Conservation (phyloP, 768 basidiomycete genomes). For the Pisolithus tinctorius region DNA sequence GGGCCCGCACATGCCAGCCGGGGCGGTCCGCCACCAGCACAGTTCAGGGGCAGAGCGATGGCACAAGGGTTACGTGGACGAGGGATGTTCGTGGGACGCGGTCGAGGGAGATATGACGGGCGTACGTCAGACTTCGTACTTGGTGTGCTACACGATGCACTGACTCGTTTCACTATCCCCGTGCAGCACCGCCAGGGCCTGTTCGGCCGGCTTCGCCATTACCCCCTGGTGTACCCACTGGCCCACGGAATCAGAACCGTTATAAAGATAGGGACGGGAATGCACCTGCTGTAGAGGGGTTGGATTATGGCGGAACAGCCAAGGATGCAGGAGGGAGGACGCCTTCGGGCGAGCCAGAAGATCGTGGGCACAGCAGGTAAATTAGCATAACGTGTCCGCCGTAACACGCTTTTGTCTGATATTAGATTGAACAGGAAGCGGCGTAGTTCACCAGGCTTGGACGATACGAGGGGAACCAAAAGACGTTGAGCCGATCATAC, state of each 20-base stretch:
- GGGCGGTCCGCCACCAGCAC: constrained; percentile 29
- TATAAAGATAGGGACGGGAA: constrained; percentile 87
- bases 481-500: constrained; percentile 46
- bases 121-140: constrained; percentile 24
- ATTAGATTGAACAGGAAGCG: constrained; percentile 48
- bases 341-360: constrained; percentile 62
- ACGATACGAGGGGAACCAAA: constrained; percentile 63
- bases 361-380: constrained; percentile 54
- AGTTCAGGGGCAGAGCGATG: constrained; percentile 40
- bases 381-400: constrained; percentile 15
- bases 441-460: constrained; percentile 63
- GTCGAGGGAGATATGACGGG: constrained; percentile 32
- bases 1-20: constrained; percentile 25
- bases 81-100: constrained; percentile 34
- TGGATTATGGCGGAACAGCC: constrained; percentile 71
- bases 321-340: constrained; percentile 42
- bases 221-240: constrained; percentile 82
- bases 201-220: constrained; percentile 78
- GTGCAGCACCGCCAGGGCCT: constrained; percentile 40
- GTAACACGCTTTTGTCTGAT: not conserved
- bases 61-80: constrained; percentile 38
- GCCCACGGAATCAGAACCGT: constrained; percentile 82
- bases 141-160: no score
- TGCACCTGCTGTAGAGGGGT: constrained; percentile 79
- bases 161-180: not conserved